Evolutionary conservation across 208 protist species (phyloP).

Genomic region (Leishmania aethiopica): DNA sequence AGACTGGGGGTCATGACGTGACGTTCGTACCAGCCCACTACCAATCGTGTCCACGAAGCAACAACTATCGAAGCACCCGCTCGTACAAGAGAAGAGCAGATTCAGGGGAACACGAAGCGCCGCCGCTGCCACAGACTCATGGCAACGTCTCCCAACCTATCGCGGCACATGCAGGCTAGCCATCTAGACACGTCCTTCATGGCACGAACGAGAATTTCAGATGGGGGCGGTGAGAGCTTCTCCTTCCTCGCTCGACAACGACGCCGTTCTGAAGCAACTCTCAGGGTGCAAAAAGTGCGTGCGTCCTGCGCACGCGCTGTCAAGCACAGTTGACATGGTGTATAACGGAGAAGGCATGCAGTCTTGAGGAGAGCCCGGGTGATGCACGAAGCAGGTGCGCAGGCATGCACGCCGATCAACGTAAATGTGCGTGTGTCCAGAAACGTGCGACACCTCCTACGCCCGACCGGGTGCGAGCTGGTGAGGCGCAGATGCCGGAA

Average conservation of each 20-base stretch:
- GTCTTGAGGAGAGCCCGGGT: background rate
- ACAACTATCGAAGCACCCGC: background rate
- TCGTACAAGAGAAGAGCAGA: background rate
- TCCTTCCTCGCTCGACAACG: background rate
- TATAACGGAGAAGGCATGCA: background rate
- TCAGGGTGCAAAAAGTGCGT: background rate
- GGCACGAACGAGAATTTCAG: too few species aligned
- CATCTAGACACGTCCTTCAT: background rate
- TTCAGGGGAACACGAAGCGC: background rate
- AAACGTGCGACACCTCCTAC: background rate
- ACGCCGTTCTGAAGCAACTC: background rate
- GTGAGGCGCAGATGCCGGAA: background rate
- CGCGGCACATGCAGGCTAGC: background rate
- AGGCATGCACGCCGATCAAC: background rate
- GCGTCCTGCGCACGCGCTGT: too few species aligned
- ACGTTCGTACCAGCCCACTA: background rate
- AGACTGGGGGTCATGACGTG: background rate
- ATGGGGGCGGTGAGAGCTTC: too few species aligned
- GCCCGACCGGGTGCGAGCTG: background rate
- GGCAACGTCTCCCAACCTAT: background rate
- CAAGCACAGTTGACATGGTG: background rate
- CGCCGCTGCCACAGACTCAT: background rate
- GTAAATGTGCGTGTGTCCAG: background rate
- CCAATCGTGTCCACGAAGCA: background rate
- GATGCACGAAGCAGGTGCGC: background rate